phyloP scores from a whole-genome alignment of 1,284 basidiomycete species.

The Megacollybia platyphylla region DNA sequence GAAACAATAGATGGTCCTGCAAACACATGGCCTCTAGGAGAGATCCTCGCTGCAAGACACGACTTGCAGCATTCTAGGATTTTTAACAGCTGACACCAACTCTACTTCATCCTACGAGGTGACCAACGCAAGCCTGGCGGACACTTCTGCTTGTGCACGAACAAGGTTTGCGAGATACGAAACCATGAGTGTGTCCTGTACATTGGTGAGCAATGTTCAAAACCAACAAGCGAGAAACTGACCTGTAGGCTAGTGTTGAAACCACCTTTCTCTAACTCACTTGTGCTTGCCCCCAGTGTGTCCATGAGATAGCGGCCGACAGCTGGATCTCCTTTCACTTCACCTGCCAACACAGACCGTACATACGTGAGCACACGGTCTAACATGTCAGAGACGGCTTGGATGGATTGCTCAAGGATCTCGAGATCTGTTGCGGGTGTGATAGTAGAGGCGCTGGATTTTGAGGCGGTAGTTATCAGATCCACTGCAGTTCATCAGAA shows the following conservation, averaged over 20 bases:
- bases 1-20: slow-evolving; percentile 47
- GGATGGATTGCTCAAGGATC: slow-evolving; percentile 60
- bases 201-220: slow-evolving; percentile 7
- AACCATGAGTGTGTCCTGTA: slow-evolving; percentile 85
- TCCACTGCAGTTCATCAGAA: slow-evolving; percentile 42
- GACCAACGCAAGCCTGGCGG: slow-evolving; percentile 78
- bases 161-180: slow-evolving; percentile 93
- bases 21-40: slow-evolving; percentile 94
- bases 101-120: slow-evolving; percentile 14
- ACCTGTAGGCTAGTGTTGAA: slow-evolving; percentile 72
- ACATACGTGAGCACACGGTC: slow-evolving; percentile 85
- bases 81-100: slow-evolving; percentile 67
- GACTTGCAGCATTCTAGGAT: slow-evolving; percentile 93
- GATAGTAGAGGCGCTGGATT: slow-evolving; percentile 34
- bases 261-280: slow-evolving; percentile 58
- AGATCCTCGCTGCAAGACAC: slow-evolving; percentile 82
- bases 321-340: slow-evolving; percentile 73
- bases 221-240: slow-evolving; percentile 10
- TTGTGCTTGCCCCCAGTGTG: slow-evolving; percentile 61
- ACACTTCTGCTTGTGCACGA: slow-evolving; percentile 88
- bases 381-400: slow-evolving; percentile 67
- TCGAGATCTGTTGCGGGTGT: slow-evolving; percentile 47
- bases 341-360: slow-evolving; percentile 67
- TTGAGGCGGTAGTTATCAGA: slow-evolving; percentile 49
- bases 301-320: slow-evolving; percentile 91